These are phyloP conservation scores for Gracilaria caudata DNA, from an alignment of 23 red algal genomes.

Conservation along the genomic window DNA sequence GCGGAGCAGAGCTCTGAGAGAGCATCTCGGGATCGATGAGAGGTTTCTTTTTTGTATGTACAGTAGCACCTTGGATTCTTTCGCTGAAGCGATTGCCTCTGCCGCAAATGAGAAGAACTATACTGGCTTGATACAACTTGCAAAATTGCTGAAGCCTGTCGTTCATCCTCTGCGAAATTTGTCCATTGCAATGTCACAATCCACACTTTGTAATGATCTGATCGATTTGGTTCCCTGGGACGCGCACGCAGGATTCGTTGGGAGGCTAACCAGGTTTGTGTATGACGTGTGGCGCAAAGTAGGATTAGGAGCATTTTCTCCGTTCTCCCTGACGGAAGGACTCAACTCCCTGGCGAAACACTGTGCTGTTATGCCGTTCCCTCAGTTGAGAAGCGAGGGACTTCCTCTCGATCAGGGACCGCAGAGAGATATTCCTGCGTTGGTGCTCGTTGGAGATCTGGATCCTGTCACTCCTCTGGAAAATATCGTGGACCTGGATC, in stretches of 20 bases:
- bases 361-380: not conserved
- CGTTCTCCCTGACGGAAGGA: slow-evolving; percentile 6
- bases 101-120: slow-evolving; percentile 21
- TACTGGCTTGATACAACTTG: not conserved
- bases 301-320: not conserved
- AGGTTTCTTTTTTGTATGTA: not conserved
- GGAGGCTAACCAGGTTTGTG: not conserved
- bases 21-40: not conserved
- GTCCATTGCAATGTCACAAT: not conserved
- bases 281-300: not conserved
- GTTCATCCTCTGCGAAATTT: not conserved
- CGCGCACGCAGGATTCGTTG: not conserved
- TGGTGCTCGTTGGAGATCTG: slow-evolving; percentile 1
- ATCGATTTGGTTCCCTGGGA: slow-evolving; percentile 11
- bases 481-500: slow-evolving; percentile 3
- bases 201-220: not conserved
- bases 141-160: not conserved
- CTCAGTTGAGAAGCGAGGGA: not conserved
- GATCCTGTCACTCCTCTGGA: not conserved
- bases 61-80: not conserved
- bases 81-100: not conserved
- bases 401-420: not conserved
- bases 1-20: slow-evolving; percentile 11
- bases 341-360: not conserved
- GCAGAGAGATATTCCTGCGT: not conserved